These are phyloP conservation scores for Thermothelomyces thermophilus DNA, from an alignment of 2,329 filamentous ascomycete species.

Conservation along the genomic window DNA sequence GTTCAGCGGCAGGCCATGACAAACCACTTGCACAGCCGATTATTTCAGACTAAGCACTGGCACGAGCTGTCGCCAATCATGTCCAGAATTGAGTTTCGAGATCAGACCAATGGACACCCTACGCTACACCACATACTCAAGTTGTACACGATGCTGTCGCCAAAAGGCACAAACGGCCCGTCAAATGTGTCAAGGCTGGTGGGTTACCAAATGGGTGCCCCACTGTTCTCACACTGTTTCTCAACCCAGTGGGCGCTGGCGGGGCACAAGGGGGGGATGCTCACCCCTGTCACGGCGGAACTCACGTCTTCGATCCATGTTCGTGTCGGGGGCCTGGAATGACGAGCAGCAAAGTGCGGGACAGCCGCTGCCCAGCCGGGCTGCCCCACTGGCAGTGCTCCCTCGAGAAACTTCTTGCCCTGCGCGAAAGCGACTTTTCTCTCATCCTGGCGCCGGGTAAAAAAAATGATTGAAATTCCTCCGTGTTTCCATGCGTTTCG, in stretches of 20 bases:
- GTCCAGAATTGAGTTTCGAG: neutral
- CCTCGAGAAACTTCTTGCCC: constrained; percentile 19
- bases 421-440: neutral
- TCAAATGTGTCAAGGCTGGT: no score
- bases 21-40: neutral
- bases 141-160: no score
- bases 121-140: no score
- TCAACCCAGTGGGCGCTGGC: no score
- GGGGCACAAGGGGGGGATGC: no score
- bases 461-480: constrained; percentile 20
- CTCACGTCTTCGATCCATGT: constrained; percentile 6
- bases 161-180: neutral
- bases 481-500: constrained; percentile 17
- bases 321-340: constrained; percentile 11
- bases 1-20: no score
- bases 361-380: constrained; percentile 13
- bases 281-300: no score
- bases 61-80: neutral
- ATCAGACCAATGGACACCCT: no score
- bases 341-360: constrained; percentile 17
- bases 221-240: no score
- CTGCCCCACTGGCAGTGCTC: constrained; percentile 17
- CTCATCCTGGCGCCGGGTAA: constrained; percentile 12
- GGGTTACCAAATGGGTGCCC: no score
- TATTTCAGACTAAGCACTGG: neutral